phyloP scores from a whole-genome alignment of 2,329 filamentous ascomycete species.

The Raffaelea arxii region DNA sequence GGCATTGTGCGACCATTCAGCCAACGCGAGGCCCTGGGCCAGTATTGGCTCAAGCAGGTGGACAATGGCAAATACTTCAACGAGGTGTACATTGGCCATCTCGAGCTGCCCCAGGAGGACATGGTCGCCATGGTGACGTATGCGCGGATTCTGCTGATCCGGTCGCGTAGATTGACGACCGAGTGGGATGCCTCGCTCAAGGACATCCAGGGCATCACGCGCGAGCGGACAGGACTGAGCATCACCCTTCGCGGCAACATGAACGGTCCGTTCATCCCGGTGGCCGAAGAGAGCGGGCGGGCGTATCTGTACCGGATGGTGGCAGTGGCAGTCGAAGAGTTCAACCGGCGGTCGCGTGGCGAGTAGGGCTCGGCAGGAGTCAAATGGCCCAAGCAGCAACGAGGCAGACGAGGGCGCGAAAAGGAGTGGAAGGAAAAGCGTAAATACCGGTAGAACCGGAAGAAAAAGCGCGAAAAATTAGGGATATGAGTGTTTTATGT shows the following conservation, averaged over 20 bases:
- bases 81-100: slow-evolving; percentile 92
- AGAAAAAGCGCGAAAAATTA: no score
- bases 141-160: slow-evolving; percentile 78
- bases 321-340: slow-evolving; percentile 56
- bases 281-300: slow-evolving; percentile 72
- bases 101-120: slow-evolving; percentile 82
- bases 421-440: no score
- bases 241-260: slow-evolving; percentile 80
- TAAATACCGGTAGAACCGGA: no score
- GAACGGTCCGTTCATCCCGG: slow-evolving; percentile 90
- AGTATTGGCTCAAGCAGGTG: slow-evolving; percentile 97
- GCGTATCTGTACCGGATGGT: slow-evolving; percentile 57
- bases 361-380: slow-evolving; percentile 2
- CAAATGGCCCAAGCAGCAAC: no score
- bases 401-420: no score
- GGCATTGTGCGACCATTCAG: slow-evolving; percentile 92
- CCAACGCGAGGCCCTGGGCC: slow-evolving; percentile 87
- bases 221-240: slow-evolving; percentile 89
- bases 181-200: slow-evolving; percentile 97
- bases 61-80: slow-evolving; percentile 98
- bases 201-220: slow-evolving; percentile 92
- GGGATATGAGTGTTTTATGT: no score
- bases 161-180: slow-evolving; percentile 72
- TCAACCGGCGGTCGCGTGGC: slow-evolving; percentile 43
- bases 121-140: slow-evolving; percentile 86